phyloP scores from a whole-genome alignment of 1,284 basidiomycete species.

The Melanopsichium pennsylvanicum region DNA sequence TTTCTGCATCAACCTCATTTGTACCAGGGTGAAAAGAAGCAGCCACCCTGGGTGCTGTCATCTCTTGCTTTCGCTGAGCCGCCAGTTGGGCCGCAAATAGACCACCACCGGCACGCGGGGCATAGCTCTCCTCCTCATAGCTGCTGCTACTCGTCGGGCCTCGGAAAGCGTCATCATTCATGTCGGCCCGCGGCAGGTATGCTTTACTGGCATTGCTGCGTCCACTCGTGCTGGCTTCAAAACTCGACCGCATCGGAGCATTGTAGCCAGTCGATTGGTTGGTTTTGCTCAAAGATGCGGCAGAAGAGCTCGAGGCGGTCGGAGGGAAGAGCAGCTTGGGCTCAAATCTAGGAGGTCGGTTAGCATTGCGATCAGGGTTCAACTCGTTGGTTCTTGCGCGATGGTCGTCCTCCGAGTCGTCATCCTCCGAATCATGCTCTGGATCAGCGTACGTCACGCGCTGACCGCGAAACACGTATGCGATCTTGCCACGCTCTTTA shows the following conservation, averaged over 20 bases:
- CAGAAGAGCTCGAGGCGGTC: background rate
- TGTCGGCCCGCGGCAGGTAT: constrained; percentile 4
- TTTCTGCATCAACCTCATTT: background rate
- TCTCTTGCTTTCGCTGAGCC: constrained; percentile 7
- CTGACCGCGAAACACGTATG: constrained; percentile 58
- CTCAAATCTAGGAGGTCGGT: constrained; percentile 35
- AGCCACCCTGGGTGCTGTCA: background rate
- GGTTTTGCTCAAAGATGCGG: background rate
- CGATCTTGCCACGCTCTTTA: constrained; percentile 45
- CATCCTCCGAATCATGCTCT: constrained; percentile 50
- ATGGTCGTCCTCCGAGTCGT: constrained; percentile 17
- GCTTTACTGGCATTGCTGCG: background rate
- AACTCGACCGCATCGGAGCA: background rate
- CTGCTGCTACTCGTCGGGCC: constrained; percentile 6
- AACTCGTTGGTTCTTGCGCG: constrained; percentile 19
- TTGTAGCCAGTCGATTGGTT: background rate
- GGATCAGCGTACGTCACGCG: constrained; percentile 51
- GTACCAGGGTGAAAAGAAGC: background rate
- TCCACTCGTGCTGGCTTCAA: background rate
- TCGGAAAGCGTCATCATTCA: constrained; percentile 14
- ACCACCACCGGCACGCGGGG: constrained; percentile 12
- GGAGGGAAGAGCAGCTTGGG: constrained; percentile 43
- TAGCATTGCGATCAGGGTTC: constrained; percentile 24
- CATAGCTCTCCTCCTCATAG: constrained; percentile 1
- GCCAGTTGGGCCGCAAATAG: constrained; percentile 32